phyloP scores from a whole-genome alignment of 257 asterid species.

The Primulina tabacum region DNA sequence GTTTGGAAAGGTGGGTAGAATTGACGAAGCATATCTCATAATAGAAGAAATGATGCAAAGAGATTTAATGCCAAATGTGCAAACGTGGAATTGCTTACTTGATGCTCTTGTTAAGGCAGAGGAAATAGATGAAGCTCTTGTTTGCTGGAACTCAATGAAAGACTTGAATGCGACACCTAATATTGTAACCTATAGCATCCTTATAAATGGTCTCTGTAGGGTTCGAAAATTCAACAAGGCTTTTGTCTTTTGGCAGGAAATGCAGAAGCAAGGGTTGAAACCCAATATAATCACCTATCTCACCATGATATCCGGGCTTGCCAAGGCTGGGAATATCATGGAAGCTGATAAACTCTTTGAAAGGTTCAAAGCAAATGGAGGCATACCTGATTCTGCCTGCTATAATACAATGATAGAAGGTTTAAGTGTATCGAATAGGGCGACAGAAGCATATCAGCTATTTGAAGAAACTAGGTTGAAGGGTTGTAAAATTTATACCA shows the following conservation, averaged over 20 bases:
- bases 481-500: slow-evolving; percentile 73
- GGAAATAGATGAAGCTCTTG: slow-evolving; percentile 91
- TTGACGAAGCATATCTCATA: slow-evolving; percentile 90
- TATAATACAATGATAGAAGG: slow-evolving; percentile 90
- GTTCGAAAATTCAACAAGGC: slow-evolving; percentile 92
- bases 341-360: slow-evolving; percentile 74
- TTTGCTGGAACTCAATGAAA: slow-evolving; percentile 88
- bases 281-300: slow-evolving; percentile 71
- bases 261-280: slow-evolving; percentile 84
- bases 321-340: slow-evolving; percentile 81
- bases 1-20: slow-evolving; percentile 91
- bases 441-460: slow-evolving; percentile 69
- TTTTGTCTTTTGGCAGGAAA: slow-evolving; percentile 95
- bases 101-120: slow-evolving; percentile 91
- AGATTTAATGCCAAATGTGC: slow-evolving; percentile 61
- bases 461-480: slow-evolving; percentile 81
- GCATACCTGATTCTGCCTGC: slow-evolving; percentile 88
- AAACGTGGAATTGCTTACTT: slow-evolving; percentile 96
- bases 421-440: slow-evolving; percentile 67
- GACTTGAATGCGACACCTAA: slow-evolving; percentile 74
- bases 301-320: slow-evolving; percentile 93
- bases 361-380: slow-evolving; percentile 74
- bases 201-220: slow-evolving; percentile 81
- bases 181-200: slow-evolving; percentile 58
- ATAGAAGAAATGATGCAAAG: slow-evolving; percentile 94